Evolutionary conservation across 2,329 filamentous ascomycete genomes (phyloP), one percentile per base, ranked within the genome.

Genomic region (Colletotrichum sp.): DNA sequence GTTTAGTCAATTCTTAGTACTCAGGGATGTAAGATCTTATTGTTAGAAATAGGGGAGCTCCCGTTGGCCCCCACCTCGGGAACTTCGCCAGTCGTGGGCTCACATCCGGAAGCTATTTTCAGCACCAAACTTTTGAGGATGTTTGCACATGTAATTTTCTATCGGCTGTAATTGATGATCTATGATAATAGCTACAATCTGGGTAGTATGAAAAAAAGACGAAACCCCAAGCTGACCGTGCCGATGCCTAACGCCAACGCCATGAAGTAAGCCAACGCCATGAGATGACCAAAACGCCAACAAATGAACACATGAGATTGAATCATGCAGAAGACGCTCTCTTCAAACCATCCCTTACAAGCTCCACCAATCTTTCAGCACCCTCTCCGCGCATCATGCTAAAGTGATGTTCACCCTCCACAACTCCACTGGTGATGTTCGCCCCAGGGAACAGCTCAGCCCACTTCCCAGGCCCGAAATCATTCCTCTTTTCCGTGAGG

Each of bases 401-500:
- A 83, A 95, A 94, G 83, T 94, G 93, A 79, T 94, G 69, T 18
- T 70, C 93, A 3, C 92, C 93, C 16, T 90, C 90, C 89, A 94
- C 93, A 78, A 92, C 90, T 65, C 87, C 87, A 75, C 89, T 92
- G 55, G 86, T 86, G 83, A 94, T 91, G 81, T 91, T 92, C 66
- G 88, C 83, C 59, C 84, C 80, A 62, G 91, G 90, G 43, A 94
- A 84, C 34, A 91, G 90, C 81, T 93, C 89, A 29, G 91, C 91
- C 92, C 92, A 94, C 31, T 91, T 87, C 79, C 94, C 93, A 70
- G 91, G 88, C 3, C 89, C 88, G 80, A 95, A 95, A 81, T 94
- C 92, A 5, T 89, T 90, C 71, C 93, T 87, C 84, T 94, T 93
- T 81, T 95, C 92, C 3, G 95, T 88, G 67, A 95, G 84, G 88